Base-by-base conservation (phyloP, 2,329 filamentous ascomycete species). In the Cladosporium sphaerospermum region DNA sequence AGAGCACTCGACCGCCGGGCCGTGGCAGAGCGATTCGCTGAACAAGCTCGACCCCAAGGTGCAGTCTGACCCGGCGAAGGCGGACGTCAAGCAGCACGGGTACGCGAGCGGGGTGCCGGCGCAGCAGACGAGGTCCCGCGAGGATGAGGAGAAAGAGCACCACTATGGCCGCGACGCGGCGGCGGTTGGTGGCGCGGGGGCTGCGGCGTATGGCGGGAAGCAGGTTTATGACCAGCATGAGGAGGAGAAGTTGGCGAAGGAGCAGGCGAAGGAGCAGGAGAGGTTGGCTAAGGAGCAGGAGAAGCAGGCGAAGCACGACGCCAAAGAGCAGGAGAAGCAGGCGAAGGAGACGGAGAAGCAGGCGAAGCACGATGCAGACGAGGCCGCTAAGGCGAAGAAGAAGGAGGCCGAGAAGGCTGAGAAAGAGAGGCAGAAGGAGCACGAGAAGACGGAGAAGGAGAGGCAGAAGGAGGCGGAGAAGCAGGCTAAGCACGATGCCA, bases 131-230 rank as follows among this genome's bases (percentile, higher is more conserved):
- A 18, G 23, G 32, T 13, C 39, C 8, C 4, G 28, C 5, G 31
- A 34, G 9, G 16, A 28, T 5, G 18, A 51, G 16, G 33, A 44
- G 32, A 55, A 45, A 19, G 56, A 63, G 13, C 59, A 65, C 39
- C 66, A 67, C 49, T 60, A 65, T 33, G 65, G 64, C 32, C 61
- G 64, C 16, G 63, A 70, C 51, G 62, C 65, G 10, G 65, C 62
- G 7, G 16, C 66, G 0, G 66, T 56, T 10, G 66, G 61, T 18
- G 67, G 64, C n/a, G 62, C 62, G 33, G 69, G 64, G 5, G 61
- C 64, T 40, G 52, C 47, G n/a, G 57, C 51, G 0, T 57, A 59
- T 10, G 57, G 48, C 14, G 41, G 42, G 9, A 37, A 23, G 16
- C 34, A 52, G 28, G 37, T 32, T 3, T 42, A 33, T 16, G 39